These are phyloP conservation scores for Torulaspora indica DNA, from an alignment of 805 yeast genomes.

Conservation along the genomic window DNA sequence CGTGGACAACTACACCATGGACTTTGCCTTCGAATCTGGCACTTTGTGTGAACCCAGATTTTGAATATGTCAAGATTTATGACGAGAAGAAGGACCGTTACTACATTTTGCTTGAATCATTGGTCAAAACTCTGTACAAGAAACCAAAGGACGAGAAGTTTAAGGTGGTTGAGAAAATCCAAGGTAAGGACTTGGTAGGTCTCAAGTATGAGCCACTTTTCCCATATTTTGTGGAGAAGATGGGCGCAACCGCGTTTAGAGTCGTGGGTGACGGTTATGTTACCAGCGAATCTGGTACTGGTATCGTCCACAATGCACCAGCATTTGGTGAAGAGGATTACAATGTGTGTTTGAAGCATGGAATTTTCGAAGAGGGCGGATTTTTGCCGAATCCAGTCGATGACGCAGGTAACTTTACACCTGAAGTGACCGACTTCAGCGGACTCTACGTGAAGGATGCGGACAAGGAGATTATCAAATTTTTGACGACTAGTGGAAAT, in stretches of 20 bases:
- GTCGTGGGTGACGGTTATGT: conserved; percentile 83
- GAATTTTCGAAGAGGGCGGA: conserved; percentile 63
- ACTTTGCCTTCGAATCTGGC: conserved; percentile 93
- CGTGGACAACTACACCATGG: conserved; percentile 99
- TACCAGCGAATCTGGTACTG: conserved; percentile 94
- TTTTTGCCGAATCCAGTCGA: conserved; percentile 93
- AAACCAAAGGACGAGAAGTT: conserved; percentile 88
- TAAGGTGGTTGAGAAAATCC: conserved; percentile 72
- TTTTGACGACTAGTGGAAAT: conserved; percentile 71
- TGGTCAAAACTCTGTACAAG: conserved; percentile 81
- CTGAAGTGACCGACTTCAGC: conserved; percentile 64
- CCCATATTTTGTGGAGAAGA: conserved; percentile 71
- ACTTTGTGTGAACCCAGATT: conserved; percentile 83
- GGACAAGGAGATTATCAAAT: conserved; percentile 83
- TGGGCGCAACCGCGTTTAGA: conserved; percentile 71
- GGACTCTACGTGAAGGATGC: conserved; percentile 95
- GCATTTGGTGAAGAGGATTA: conserved; percentile 99
- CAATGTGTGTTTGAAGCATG: conserved; percentile 68
- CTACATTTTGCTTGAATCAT: conserved; percentile 79
- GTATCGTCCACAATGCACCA: conserved; percentile 97
- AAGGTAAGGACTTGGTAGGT: conserved; percentile 79
- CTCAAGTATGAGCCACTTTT: conserved; percentile 77
- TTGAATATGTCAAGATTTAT: conserved; percentile 86
- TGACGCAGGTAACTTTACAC: conserved; percentile 81
- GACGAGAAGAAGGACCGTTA: conserved; percentile 82